Evolutionary conservation across 306 rosid species (phyloP).

Genomic region (Quillaja saponaria): DNA sequence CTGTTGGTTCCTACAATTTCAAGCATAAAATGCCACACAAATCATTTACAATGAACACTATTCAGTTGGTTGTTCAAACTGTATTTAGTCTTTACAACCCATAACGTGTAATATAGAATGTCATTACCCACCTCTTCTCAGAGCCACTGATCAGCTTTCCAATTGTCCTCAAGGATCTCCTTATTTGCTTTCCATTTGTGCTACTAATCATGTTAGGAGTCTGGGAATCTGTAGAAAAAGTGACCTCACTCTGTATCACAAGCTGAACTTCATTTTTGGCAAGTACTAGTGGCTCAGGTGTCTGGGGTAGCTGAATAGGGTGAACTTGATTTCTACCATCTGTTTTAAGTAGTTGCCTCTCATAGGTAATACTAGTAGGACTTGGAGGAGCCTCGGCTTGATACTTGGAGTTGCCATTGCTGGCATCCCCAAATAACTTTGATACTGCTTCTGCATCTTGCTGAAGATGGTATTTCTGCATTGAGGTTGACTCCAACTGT

Average conservation of each 20-base stretch:
- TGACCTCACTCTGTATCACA: constrained; percentile 25
- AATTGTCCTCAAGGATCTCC: constrained; percentile 82
- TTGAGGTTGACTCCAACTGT: constrained; percentile 37
- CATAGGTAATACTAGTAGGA: constrained; percentile 48
- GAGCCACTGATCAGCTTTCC: constrained; percentile 88
- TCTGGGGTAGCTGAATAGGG: constrained; percentile 52
- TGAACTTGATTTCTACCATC: constrained; percentile 45
- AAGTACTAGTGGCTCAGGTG: constrained; percentile 52
- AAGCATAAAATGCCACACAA: neutral
- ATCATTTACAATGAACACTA: neutral
- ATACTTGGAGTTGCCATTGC: constrained; percentile 35
- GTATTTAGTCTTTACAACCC: no score
- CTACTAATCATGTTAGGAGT: constrained; percentile 46
- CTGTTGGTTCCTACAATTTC: constrained; percentile 67
- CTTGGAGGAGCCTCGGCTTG: constrained; percentile 54
- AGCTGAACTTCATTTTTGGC: constrained; percentile 42
- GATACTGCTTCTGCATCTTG: constrained; percentile 48
- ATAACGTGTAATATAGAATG: neutral
- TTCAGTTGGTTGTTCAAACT: neutral
- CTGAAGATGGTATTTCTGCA: constrained; percentile 27
- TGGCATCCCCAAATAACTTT: constrained; percentile 41
- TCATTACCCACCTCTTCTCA: constrained; percentile 62
- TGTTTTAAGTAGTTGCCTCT: constrained; percentile 42
- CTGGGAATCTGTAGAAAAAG: constrained; percentile 39
- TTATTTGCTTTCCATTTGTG: constrained; percentile 68